These are phyloP conservation scores for Globisporangium okanoganense DNA, from an alignment of 352 stramenopile genomes.

Conservation along the genomic window DNA sequence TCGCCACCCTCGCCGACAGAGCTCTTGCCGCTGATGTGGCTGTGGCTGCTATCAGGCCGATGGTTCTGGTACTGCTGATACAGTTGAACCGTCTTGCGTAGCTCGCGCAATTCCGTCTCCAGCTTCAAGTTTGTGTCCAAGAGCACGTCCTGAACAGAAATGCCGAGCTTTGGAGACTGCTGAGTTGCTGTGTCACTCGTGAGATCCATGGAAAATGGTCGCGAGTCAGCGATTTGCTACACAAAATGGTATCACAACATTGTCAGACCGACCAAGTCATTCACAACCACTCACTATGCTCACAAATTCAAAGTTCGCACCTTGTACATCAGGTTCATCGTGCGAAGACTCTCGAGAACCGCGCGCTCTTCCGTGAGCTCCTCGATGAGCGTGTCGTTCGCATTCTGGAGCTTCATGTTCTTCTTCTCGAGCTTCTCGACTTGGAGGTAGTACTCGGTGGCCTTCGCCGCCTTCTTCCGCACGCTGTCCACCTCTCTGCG, in stretches of 20 bases:
- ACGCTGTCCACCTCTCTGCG: conserved; percentile 48
- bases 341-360: conserved; percentile 60
- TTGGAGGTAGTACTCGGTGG: conserved; percentile 32
- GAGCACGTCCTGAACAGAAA: conserved; percentile 49
- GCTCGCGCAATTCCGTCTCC: conserved; percentile 34
- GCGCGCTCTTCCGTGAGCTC: conserved; percentile 63
- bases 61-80: conserved; percentile 5
- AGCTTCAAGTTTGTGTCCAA: conserved; percentile 55
- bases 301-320: conserved; percentile 9
- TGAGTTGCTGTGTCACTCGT: conserved; percentile 26
- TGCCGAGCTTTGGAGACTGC: conserved; percentile 9
- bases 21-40: conserved; percentile 12
- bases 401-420: conserved; percentile 43
- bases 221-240: conserved; percentile 57
- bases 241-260: neutral
- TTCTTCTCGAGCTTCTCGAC: conserved; percentile 62
- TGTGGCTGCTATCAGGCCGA: conserved; percentile 3
- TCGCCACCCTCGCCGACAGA: conserved; percentile 22
- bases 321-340: conserved; percentile 70
- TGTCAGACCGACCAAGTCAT: neutral
- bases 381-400: conserved; percentile 51
- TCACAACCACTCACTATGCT: neutral
- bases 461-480: conserved; percentile 35
- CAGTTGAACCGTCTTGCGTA: conserved; percentile 21
- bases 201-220: conserved; percentile 27